Evolutionary conservation across 139 green algal species (phyloP), one percentile per base, ranked within the genome.

Genomic region (Pleodorina starrii): DNA sequence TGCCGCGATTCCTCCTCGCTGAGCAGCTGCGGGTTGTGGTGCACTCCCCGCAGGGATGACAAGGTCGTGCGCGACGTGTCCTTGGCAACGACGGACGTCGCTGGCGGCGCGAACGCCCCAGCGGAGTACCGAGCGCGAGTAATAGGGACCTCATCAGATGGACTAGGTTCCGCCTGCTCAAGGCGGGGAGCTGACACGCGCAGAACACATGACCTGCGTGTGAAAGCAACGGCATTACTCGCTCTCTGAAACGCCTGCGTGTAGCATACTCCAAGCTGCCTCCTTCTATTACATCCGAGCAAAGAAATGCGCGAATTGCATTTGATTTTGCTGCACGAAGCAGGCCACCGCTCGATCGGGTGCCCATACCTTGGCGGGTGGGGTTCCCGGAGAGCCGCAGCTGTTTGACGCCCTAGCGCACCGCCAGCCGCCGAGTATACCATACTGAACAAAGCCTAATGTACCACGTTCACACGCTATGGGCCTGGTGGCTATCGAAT

Each of bases 121-220:
- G 38, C 19, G 36, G 57, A 23, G 35, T 87, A 87, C 12, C 81
- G 60, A 36, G 81, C 81, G 2, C 81, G 63, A 35, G 81, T 87
- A 7, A 63, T 27, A 9, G 81, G 82, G 7, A 88, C 7, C 2
- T 88, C 82, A 35, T 79, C 63, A 12, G 44, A 27, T 19, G 60
- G 63, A 21, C 44, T 69, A 21, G 63, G 82, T 25, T 88, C 82
- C 1, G 35, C 44, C 12, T 88, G 59, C 46, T 88, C 82, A 25
- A 80, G 43, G 2, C 82, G 82, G 17, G 66, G 44, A 36, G 66
- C 44, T 10, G 82, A 79, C 1, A 79, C 66, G 9, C 82, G 82
- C 7, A 79, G 25, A 29, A 80, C 4, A 19, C 82, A 88, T 2
- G 44, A 40, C 82, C 82, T 88, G 82, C 60, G 42, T 36, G 43